Evolutionary conservation across 352 stramenopile species (phyloP).

Genomic region (Globisporangium iwayamae): DNA sequence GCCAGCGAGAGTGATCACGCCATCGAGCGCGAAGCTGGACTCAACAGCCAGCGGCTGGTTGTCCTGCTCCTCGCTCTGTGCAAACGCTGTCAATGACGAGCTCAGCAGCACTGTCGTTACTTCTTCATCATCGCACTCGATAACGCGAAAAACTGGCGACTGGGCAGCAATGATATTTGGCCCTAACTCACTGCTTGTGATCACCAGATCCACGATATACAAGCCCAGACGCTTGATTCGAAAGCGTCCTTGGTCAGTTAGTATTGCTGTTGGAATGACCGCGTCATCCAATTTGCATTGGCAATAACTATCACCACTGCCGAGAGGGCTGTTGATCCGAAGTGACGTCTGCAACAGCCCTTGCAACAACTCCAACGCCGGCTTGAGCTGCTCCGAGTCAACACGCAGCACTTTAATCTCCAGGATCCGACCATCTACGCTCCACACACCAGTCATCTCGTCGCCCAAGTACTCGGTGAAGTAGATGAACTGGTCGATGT

Average conservation of each 20-base stretch:
- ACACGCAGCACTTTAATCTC: constrained; percentile 39
- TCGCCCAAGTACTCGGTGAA: constrained; percentile 66
- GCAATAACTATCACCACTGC: background rate
- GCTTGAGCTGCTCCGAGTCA: constrained; percentile 28
- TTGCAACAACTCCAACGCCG: constrained; percentile 39
- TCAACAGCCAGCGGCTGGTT: constrained; percentile 2
- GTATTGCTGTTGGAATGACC: background rate
- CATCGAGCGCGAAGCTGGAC: constrained; percentile 37
- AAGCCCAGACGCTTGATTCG: constrained; percentile 34
- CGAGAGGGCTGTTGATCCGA: constrained; percentile 2
- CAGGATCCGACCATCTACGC: constrained; percentile 34
- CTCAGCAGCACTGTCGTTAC: constrained; percentile 2
- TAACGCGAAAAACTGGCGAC: constrained; percentile 19
- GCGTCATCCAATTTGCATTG: background rate
- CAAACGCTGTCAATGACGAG: background rate
- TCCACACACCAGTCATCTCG: constrained; percentile 34
- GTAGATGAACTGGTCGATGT: constrained; percentile 40
- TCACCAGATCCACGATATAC: constrained; percentile 27
- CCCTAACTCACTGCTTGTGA: background rate
- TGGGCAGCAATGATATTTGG: background rate
- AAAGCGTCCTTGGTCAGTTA: constrained; percentile 18
- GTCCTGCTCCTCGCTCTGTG: background rate
- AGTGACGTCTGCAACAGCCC: constrained; percentile 32
- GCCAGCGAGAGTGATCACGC: constrained; percentile 48
- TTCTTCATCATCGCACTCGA: constrained; percentile 12